These are phyloP conservation scores for Trichoderma simmonsii DNA, from an alignment of 2,329 filamentous ascomycete species.

Conservation along the genomic window DNA sequence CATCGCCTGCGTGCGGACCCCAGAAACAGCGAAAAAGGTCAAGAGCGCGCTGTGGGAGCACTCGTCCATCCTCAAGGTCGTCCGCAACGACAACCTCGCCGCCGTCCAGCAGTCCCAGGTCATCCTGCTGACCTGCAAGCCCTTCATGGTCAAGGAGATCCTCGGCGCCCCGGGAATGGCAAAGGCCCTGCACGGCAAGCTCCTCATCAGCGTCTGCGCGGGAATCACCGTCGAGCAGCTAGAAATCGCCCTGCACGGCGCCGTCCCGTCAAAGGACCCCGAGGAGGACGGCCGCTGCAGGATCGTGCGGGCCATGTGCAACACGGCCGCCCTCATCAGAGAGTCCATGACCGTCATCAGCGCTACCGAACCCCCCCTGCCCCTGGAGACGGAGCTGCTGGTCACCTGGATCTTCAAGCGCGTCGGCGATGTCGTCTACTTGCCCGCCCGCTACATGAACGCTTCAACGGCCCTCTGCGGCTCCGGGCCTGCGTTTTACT, in stretches of 20 bases:
- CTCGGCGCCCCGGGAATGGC: slow-evolving; percentile 65
- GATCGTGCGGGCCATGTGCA: slow-evolving; percentile 79
- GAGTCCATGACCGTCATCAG: slow-evolving; percentile 82
- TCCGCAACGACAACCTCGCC: slow-evolving; percentile 68
- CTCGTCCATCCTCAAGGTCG: slow-evolving; percentile 59
- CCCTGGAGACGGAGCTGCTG: slow-evolving; percentile 50
- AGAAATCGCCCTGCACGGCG: slow-evolving; percentile 59
- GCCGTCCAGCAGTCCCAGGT: slow-evolving; percentile 68
- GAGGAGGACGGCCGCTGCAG: slow-evolving; percentile 52
- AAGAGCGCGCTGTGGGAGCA: slow-evolving; percentile 63
- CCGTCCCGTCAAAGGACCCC: slow-evolving; percentile 45
- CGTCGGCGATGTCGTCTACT: slow-evolving; percentile 67
- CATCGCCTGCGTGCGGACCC: slow-evolving; percentile 74
- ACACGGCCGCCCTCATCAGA: slow-evolving; percentile 74
- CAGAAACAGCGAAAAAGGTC: slow-evolving; percentile 67
- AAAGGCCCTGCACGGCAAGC: slow-evolving; percentile 72
- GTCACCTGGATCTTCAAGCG: slow-evolving; percentile 74
- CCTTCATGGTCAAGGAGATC: slow-evolving; percentile 67
- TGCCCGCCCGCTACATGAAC: slow-evolving; percentile 68
- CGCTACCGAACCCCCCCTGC: slow-evolving; percentile 56
- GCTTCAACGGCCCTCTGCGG: slow-evolving; percentile 71
- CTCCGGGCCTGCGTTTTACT: slow-evolving; percentile 72
- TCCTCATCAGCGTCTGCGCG: slow-evolving; percentile 77
- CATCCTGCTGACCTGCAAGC: slow-evolving; percentile 77
- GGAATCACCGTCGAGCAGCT: slow-evolving; percentile 71